Evolutionary conservation across 164 flowering plant species (phyloP).

Genomic region (Berberis thunbergii): DNA sequence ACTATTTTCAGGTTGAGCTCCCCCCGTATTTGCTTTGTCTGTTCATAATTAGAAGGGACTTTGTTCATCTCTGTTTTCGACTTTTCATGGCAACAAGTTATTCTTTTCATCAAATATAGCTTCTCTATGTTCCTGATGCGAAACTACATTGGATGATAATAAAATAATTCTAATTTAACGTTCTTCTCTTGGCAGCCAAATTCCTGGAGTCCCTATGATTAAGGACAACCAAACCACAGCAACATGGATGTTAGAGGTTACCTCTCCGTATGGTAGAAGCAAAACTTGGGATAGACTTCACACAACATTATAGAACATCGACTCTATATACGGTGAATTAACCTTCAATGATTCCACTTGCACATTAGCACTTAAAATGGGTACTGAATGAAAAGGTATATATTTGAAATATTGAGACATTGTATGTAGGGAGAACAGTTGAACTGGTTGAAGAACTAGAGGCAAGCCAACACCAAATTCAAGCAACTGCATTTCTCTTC

Average conservation of each 20-base stretch:
- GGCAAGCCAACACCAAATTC: neutral
- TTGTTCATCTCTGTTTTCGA: no score
- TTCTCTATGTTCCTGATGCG: no score
- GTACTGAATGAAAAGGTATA: neutral
- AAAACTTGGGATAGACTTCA: neutral
- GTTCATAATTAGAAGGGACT: no score
- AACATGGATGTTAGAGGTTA: constrained; percentile 4
- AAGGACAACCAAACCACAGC: constrained; percentile 1
- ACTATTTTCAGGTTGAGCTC: no score
- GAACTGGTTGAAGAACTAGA: neutral
- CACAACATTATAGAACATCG: neutral
- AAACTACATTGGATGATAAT: neutral
- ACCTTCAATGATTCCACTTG: neutral
- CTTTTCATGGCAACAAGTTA: no score
- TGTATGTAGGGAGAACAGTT: neutral
- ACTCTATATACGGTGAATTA: neutral
- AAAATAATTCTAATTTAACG: neutral
- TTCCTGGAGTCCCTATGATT: constrained; percentile 2
- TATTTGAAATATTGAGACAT: neutral
- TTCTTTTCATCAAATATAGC: no score
- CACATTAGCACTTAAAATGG: no score
- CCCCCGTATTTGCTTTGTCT: no score
- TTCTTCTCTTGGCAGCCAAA: neutral
- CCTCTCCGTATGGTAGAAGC: neutral
- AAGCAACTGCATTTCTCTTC: constrained; percentile 1